Evolutionary conservation across 331 rosid genomes (phyloP), one percentile per base, ranked within the genome.

Genomic region (Telfairia occidentalis): DNA sequence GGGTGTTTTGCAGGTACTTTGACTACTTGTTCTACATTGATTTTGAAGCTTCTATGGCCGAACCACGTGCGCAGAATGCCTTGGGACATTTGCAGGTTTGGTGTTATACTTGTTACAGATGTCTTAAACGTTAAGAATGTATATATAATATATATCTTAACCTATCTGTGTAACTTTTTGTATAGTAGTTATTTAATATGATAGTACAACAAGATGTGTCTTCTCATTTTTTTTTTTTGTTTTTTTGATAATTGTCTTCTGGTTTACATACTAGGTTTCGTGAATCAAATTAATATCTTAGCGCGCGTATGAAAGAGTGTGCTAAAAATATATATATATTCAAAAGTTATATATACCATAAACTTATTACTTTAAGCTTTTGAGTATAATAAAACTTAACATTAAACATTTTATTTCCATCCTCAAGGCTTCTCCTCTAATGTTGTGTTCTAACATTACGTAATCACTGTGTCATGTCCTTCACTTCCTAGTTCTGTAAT

Each of bases 21-120:
- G 98, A 94, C 85, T 89, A 91, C 88, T 86, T 91, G 57, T 94
- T 94, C 78, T 91, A 87, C 78, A 84, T 91, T 8, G 98, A 94
- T 77, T 87, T 94, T 81, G 96, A 94, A 81, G 98, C 97, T 74
- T 94, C 97, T 3, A 87, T 94, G 96, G 96, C 98, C 5, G 97
- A 94, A 71, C 84, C 91, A 38, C 92, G 92, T 10, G 90, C 97
- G 21, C 98, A 91, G 73, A 74, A 60, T 78, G 97, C 95, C 72
- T 77, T 94, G 83, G 92, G 79, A 70, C 91, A 86, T 77, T 81
- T 94, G 82, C 92, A 90, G 96, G 98, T 93, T 43, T 70, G 58
- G 24, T 45, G 57, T 26, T 26, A 43, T 24, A 12, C 3, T 70
- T 45, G 34, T 59, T 59, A 23, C 21, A 54, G 5, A 52, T 3